These are phyloP conservation scores for Neocatenulostroma microsporum DNA, from an alignment of 2,329 filamentous ascomycete species.

Conservation along the genomic window DNA sequence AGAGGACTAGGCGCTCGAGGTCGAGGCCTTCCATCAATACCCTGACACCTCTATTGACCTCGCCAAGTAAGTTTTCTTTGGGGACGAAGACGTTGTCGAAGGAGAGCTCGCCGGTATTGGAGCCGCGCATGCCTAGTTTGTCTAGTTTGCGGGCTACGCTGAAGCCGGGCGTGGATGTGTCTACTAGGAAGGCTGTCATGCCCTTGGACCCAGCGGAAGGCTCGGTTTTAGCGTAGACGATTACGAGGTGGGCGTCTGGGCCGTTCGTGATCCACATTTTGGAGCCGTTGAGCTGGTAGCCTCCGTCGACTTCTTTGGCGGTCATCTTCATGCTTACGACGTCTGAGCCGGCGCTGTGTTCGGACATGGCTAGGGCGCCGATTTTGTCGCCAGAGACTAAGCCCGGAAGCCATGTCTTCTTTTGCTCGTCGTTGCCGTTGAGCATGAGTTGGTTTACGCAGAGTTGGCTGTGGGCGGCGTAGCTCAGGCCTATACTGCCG, in stretches of 20 bases:
- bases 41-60: conserved; percentile 71
- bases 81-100: conserved; percentile 91
- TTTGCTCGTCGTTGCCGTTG: conserved; percentile 74
- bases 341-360: conserved; percentile 83
- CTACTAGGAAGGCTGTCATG: conserved; percentile 90
- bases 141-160: conserved; percentile 84
- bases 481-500: conserved; percentile 73
- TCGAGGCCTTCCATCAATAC: conserved; percentile 97
- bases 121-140: conserved; percentile 97
- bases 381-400: conserved; percentile 73
- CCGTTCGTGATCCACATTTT: conserved; percentile 99
- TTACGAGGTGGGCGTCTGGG: conserved; percentile 81
- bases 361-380: conserved; percentile 89
- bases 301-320: conserved; percentile 72
- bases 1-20: conserved; percentile 84
- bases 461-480: conserved; percentile 90
- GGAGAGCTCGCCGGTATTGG: conserved; percentile 88
- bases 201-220: conserved; percentile 75
- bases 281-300: conserved; percentile 75
- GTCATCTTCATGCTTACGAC: conserved; percentile 92
- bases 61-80: conserved; percentile 68
- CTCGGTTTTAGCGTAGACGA: conserved; percentile 95
- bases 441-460: conserved; percentile 95
- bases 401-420: conserved; percentile 68
- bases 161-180: conserved; percentile 68